phyloP scores from a whole-genome alignment of 2,329 filamentous ascomycete species.

The Aureobasidium melanogenum region DNA sequence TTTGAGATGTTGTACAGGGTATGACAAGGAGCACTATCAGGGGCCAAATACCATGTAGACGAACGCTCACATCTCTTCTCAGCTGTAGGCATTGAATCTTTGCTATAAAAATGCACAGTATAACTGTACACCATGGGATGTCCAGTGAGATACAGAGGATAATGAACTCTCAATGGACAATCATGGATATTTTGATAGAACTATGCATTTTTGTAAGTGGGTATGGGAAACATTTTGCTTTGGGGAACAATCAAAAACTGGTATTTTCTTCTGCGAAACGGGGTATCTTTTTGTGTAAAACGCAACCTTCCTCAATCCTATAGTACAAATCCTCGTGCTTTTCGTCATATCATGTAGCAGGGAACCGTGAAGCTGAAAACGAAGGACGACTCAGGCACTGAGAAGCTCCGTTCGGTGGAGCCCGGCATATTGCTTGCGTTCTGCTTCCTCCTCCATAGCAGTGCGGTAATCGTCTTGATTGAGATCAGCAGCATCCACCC shows the following conservation, averaged over 20 bases:
- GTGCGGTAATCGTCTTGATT: constrained; percentile 78
- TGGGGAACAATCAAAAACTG: background rate
- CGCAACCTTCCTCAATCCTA: background rate
- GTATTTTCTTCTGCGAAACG: background rate
- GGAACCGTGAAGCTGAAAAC: too few relatives aligned
- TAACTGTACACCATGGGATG: background rate
- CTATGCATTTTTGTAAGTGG: background rate
- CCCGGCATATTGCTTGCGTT: constrained; percentile 41
- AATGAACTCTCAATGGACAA: background rate
- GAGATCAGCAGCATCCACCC: constrained; percentile 79
- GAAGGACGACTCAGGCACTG: background rate
- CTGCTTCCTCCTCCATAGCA: constrained; percentile 62
- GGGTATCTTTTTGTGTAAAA: background rate
- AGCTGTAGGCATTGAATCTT: background rate
- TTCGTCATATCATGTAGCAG: background rate
- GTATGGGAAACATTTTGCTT: too few relatives aligned
- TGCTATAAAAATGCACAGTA: background rate
- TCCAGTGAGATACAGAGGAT: background rate
- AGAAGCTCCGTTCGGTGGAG: constrained; percentile 22
- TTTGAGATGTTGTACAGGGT: background rate
- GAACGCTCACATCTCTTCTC: background rate
- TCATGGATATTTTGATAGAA: accelerated
- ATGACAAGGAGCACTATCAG: background rate
- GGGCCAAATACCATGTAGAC: background rate
- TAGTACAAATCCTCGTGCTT: background rate